Percentiles rank a stretch among this genome's conserved stretches.
These are phyloP conservation scores for Peronospora belbahrii DNA, from an alignment of 352 stramenopile genomes.

Conservation along the genomic window DNA sequence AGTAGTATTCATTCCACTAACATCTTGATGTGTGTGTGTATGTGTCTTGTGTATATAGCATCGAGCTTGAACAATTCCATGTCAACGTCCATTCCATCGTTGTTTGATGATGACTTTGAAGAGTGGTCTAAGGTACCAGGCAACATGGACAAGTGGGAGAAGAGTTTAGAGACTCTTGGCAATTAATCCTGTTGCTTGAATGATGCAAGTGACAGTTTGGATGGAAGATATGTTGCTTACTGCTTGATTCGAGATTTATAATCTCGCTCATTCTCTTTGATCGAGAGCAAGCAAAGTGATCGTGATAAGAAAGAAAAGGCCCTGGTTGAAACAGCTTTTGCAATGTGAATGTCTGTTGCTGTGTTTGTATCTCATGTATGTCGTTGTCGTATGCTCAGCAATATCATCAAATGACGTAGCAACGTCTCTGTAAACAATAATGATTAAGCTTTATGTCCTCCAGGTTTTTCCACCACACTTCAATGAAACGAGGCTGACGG, in stretches of 20 bases:
- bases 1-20: neutral
- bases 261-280: neutral
- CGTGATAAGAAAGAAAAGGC: constrained; percentile 27
- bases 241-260: neutral
- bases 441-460: too few species aligned
- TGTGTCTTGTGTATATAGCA: constrained; percentile 17
- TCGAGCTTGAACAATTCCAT: constrained; percentile 22
- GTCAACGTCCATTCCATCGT: constrained; percentile 65
- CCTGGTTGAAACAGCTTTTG: constrained; percentile 21
- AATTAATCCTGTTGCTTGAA: constrained; percentile 43
- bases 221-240: constrained; percentile 5
- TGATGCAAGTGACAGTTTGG: constrained; percentile 9
- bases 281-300: too few species aligned
- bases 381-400: too few species aligned
- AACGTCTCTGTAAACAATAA: too few species aligned
- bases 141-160: constrained; percentile 84
- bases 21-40: constrained; percentile 1
- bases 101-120: constrained; percentile 83
- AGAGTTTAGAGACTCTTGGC: constrained; percentile 79
- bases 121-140: constrained; percentile 79
- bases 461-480: too few species aligned
- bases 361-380: neutral
- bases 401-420: too few species aligned
- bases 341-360: constrained; percentile 23
- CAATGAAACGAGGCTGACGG: too few species aligned